A percentile compares a stretch with the other conserved stretches of the same genome.
phyloP scores from a whole-genome alignment of 2,329 filamentous ascomycete species.

The Pseudocercospora pini-densiflorae region DNA sequence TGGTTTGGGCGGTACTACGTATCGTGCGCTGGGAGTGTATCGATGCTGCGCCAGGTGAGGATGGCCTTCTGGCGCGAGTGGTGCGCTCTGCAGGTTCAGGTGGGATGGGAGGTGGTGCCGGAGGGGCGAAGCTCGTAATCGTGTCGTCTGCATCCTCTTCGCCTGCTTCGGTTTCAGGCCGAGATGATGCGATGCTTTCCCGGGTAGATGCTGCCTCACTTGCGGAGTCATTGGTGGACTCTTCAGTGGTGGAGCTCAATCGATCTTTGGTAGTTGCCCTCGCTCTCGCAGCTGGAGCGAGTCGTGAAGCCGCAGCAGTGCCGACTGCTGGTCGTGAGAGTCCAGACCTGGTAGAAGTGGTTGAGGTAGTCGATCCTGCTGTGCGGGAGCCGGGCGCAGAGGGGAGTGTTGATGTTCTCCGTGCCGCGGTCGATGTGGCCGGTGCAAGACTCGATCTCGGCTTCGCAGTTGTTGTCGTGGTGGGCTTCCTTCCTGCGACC shows the following conservation, averaged over 20 bases:
- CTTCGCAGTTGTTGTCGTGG: slow-evolving; percentile 49
- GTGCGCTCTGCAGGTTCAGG: slow-evolving; percentile 27
- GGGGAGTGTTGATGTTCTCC: slow-evolving; percentile 38
- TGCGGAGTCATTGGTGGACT: slow-evolving; percentile 28
- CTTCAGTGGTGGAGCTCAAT: slow-evolving; percentile 30
- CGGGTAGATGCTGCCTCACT: slow-evolving; percentile 32
- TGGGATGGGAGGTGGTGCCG: slow-evolving; percentile 34
- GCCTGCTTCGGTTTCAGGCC: slow-evolving; percentile 25
- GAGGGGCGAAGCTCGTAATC: slow-evolving; percentile 38
- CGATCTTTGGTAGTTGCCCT: slow-evolving; percentile 24
- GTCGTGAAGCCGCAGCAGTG: slow-evolving; percentile 18
- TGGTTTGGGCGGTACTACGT: slow-evolving; percentile 56
- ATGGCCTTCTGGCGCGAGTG: slow-evolving; percentile 36
- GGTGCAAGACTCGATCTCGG: slow-evolving; percentile 60
- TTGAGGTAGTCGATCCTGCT: slow-evolving; percentile 14
- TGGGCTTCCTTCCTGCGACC: slow-evolving; percentile 44
- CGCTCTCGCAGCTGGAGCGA: slow-evolving; percentile 21
- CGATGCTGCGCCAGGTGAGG: slow-evolving; percentile 39
- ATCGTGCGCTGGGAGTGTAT: slow-evolving; percentile 39
- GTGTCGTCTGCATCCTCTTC: slow-evolving; percentile 31
- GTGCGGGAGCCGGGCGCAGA: slow-evolving; percentile 37
- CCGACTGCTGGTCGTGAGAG: slow-evolving; percentile 22
- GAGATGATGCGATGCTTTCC: slow-evolving; percentile 28
- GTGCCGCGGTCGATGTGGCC: slow-evolving; percentile 37
- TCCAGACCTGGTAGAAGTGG: slow-evolving; percentile 23